Conservation (phyloP, 176 grass and related monocot species). For the Themeda triandra region DNA sequence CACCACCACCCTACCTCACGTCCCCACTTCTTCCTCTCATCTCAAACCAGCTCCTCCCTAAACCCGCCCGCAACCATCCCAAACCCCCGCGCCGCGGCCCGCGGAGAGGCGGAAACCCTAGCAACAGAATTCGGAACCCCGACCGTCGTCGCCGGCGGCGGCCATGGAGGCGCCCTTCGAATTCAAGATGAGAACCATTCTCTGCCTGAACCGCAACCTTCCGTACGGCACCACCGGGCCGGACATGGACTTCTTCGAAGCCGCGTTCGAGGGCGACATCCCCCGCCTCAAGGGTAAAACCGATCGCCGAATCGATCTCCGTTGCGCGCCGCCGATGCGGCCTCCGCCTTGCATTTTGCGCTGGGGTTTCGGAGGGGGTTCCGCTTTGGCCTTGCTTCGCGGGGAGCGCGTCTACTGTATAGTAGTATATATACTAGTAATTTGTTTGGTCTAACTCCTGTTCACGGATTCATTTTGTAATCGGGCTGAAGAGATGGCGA, state of each 20-base stretch:
- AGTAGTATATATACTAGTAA: background rate
- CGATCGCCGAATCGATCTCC: background rate
- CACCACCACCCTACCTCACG: background rate
- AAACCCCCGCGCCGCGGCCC: background rate
- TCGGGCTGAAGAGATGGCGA: slow-evolving; percentile 28
- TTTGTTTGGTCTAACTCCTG: background rate
- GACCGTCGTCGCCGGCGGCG: background rate
- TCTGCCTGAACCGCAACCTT: background rate
- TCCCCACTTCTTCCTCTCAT: background rate
- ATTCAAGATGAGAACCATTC: background rate
- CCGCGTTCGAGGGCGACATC: slow-evolving; percentile 29
- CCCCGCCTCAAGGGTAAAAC: slow-evolving; percentile 29
- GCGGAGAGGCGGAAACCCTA: background rate
- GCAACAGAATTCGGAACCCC: background rate
- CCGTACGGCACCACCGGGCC: slow-evolving; percentile 4
- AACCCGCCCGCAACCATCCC: background rate
- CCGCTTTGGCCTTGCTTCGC: background rate
- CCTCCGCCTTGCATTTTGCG: background rate
- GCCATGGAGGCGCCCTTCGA: slow-evolving; percentile 9
- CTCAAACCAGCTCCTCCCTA: background rate
- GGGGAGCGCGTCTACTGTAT: background rate
- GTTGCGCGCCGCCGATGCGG: background rate
- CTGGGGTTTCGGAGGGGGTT: background rate
- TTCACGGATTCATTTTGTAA: background rate
- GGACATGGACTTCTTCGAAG: slow-evolving; percentile 31